A percentile compares a stretch with the other conserved stretches of the same genome.
These are phyloP conservation scores for Suillus americanus DNA, from an alignment of 768 basidiomycete species.

Conservation along the genomic window DNA sequence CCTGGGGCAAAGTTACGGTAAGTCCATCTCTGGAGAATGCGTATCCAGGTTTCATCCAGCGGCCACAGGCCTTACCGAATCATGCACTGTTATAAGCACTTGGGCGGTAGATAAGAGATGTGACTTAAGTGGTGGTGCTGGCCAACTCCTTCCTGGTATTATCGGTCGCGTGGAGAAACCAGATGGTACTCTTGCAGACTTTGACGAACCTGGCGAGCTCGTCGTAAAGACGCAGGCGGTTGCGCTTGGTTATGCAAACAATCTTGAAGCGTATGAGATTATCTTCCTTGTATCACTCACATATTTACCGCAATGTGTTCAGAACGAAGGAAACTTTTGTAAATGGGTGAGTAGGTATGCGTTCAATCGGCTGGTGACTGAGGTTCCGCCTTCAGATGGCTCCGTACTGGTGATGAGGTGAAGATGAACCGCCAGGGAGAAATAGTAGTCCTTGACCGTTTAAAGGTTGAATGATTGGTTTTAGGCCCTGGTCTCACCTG, in stretches of 20 bases:
- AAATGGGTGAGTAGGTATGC: constrained; percentile 34
- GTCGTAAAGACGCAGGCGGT: constrained; percentile 60
- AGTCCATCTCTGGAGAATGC: constrained; percentile 5
- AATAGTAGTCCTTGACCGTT: constrained; percentile 68
- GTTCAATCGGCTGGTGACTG: background rate
- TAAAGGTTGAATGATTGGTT: constrained; percentile 51
- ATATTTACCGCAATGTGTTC: constrained; percentile 13
- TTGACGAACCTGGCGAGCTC: constrained; percentile 64
- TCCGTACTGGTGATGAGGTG: constrained; percentile 73
- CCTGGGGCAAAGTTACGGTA: constrained; percentile 67
- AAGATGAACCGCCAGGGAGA: constrained; percentile 59
- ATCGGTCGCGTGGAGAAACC: constrained; percentile 54
- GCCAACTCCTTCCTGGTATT: constrained; percentile 58
- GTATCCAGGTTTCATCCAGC: background rate
- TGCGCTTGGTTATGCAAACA: constrained; percentile 57
- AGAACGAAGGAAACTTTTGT: constrained; percentile 67
- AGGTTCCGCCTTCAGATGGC: constrained; percentile 44
- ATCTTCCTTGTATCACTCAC: background rate
- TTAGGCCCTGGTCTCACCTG: background rate
- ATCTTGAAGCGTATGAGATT: constrained; percentile 55
- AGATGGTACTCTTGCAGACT: constrained; percentile 54
- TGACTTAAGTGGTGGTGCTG: constrained; percentile 53
- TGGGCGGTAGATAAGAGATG: constrained; percentile 44
- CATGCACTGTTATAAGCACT: constrained; percentile 51
- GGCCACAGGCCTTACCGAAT: constrained; percentile 60